Evolutionary conservation across 306 rosid genomes (phyloP), one percentile per base, ranked within the genome.

Genomic region (Elaeagnus macrophylla): DNA sequence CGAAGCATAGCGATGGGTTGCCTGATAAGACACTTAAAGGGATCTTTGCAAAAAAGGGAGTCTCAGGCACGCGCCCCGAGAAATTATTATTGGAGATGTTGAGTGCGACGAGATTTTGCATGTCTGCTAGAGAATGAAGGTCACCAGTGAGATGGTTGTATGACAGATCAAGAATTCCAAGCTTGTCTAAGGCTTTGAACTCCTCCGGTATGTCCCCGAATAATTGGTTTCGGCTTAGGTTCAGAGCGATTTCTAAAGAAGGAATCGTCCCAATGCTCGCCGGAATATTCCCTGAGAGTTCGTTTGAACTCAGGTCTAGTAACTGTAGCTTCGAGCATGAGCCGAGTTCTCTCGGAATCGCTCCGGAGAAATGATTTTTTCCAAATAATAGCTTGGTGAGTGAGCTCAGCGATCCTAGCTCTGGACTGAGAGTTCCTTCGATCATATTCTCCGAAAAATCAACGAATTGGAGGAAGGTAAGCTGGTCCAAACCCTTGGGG

Each of bases 91-190:
- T 38, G 8, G 99, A 91, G 61, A 87, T 56, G 43, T 91, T 91
- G 56, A 91, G 96, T 37, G 71, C 87, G 16, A 87, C 95, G 53
- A 91, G 95, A 72, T 91, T 91, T 58, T 84, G 93, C 64, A 91
- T 54, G 2, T 53, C 77, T 6, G 74, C 85, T 49, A 91, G 85
- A 46, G 67, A 72, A 1, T 68, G 79, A 1, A 91, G 85, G 63
- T 73, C 80, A 7, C 99, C 99, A 6, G 75, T 39, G 53, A 91
- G 87, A 7, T 57, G 53, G 72, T 91, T 91, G 81, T 87, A 73
- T 1, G 96, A 91, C 39, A 91, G 64, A 64, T 91, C 99, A 14
- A 91, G 53, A 6, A 79, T 71, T 13, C 95, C 96, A 51, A 91
- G 96, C 75, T 79, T 82, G 56, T 70, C 77, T 53, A 91, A 61